Conservation (phyloP, 306 rosid species). For the Spatholobus suberectus region DNA sequence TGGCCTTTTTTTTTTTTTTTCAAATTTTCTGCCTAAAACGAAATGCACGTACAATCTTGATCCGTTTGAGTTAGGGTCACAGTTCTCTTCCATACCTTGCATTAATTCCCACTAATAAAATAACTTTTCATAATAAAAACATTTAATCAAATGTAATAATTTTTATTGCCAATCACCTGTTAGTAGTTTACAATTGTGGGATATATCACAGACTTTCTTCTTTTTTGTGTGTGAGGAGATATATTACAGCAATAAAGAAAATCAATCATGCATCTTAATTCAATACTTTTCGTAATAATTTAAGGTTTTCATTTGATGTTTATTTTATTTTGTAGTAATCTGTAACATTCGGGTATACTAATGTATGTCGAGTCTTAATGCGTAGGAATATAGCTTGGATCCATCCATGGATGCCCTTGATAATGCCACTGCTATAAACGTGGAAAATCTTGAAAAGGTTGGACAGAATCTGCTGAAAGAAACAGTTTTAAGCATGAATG, state of each 20-base stretch:
- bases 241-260: neutral
- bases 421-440: constrained; percentile 42
- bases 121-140: neutral
- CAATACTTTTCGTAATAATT: neutral
- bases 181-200: no score
- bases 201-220: neutral
- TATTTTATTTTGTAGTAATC: neutral
- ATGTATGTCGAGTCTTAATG: neutral
- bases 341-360: neutral
- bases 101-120: no score
- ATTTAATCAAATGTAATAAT: no score
- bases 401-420: constrained; percentile 41
- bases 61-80: no score
- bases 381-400: constrained; percentile 62
- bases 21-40: no score
- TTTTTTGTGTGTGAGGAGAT: neutral
- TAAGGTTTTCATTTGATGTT: neutral
- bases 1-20: no score
- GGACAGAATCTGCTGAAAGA: constrained; percentile 52
- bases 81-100: no score
- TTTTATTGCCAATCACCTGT: neutral
- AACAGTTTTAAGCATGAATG: constrained; percentile 48
- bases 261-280: neutral
- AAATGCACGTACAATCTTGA: no score
- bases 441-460: constrained; percentile 55